These are phyloP conservation scores for Phytophthora uliginosa DNA, from an alignment of 352 stramenopile genomes.

Conservation along the genomic window DNA sequence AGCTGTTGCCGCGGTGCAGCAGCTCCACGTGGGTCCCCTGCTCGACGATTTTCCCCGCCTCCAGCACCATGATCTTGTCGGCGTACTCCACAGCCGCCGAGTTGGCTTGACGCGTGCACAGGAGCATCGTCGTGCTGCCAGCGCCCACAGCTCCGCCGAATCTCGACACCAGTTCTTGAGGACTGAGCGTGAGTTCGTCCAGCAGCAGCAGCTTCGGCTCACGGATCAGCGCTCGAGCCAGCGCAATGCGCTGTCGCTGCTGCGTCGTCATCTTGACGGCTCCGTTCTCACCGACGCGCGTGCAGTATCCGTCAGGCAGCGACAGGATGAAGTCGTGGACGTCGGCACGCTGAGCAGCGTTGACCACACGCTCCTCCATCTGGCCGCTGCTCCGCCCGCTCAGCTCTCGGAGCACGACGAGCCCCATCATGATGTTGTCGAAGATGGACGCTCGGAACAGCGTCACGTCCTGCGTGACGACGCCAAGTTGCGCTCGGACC, in stretches of 20 bases:
- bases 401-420: constrained; percentile 32
- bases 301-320: constrained; percentile 89
- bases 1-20: constrained; percentile 62
- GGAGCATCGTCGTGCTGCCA: constrained; percentile 57
- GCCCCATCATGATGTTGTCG: constrained; percentile 65
- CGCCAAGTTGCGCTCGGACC: constrained; percentile 50
- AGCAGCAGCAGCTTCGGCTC: constrained; percentile 54
- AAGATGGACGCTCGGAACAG: constrained; percentile 60
- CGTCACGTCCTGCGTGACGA: constrained; percentile 45
- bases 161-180: constrained; percentile 64
- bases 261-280: constrained; percentile 88
- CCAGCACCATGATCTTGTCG: constrained; percentile 71
- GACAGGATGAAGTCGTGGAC: constrained; percentile 74
- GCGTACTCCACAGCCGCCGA: constrained; percentile 53
- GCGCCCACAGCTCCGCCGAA: constrained; percentile 37
- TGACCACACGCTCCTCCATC: constrained; percentile 81
- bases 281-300: constrained; percentile 55
- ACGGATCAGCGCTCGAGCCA: constrained; percentile 54
- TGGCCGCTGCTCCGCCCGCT: constrained; percentile 44
- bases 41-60: constrained; percentile 53
- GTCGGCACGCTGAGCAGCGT: constrained; percentile 46
- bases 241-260: constrained; percentile 90
- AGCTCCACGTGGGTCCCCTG: constrained; percentile 58
- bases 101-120: constrained; percentile 95
- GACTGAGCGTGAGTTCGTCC: constrained; percentile 56